Percentiles rank a stretch among this genome's conserved stretches.
These are phyloP conservation scores for Fusarium continuum DNA, from an alignment of 2,329 filamentous ascomycete genomes.

Conservation along the genomic window DNA sequence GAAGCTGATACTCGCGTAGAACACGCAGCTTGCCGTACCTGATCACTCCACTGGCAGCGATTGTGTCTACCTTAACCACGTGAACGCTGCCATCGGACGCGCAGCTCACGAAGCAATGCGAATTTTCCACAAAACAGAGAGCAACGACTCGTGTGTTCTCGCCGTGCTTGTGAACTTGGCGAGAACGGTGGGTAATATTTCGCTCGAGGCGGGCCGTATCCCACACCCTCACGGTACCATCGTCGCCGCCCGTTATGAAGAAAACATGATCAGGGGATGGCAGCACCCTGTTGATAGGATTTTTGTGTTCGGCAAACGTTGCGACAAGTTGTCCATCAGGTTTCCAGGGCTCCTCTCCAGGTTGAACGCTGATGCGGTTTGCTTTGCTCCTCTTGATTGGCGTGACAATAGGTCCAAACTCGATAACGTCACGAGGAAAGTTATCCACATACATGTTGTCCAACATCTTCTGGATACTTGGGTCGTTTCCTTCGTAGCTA, in stretches of 20 bases:
- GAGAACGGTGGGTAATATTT: slow-evolving; percentile 86
- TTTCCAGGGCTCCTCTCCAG: slow-evolving; percentile 70
- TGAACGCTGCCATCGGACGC: slow-evolving; percentile 90
- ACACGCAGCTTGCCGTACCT: slow-evolving; percentile 82
- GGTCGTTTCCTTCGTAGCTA: slow-evolving; percentile 84
- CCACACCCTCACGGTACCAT: slow-evolving; percentile 92
- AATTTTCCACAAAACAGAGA: slow-evolving; percentile 91
- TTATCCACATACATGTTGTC: slow-evolving; percentile 85
- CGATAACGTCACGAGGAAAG: slow-evolving; percentile 70
- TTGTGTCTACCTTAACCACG: slow-evolving; percentile 80
- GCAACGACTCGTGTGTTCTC: slow-evolving; percentile 78
- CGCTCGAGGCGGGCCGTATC: slow-evolving; percentile 89
- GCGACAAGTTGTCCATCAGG: slow-evolving; percentile 86
- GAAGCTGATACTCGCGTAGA: slow-evolving; percentile 83
- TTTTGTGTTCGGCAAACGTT: slow-evolving; percentile 87
- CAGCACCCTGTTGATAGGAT: slow-evolving; percentile 81
- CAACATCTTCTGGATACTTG: slow-evolving; percentile 74
- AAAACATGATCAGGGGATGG: slow-evolving; percentile 91
- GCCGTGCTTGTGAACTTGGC: slow-evolving; percentile 83
- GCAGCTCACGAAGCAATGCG: slow-evolving; percentile 91
- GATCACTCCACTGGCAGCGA: slow-evolving; percentile 58
- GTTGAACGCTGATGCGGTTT: slow-evolving; percentile 58
- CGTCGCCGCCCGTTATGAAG: slow-evolving; percentile 92
- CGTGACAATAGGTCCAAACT: slow-evolving; percentile 83
- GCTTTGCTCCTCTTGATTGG: slow-evolving; percentile 67